Conservation (phyloP, 768 basidiomycete genomes). For the Trametopsis cervina region DNA sequence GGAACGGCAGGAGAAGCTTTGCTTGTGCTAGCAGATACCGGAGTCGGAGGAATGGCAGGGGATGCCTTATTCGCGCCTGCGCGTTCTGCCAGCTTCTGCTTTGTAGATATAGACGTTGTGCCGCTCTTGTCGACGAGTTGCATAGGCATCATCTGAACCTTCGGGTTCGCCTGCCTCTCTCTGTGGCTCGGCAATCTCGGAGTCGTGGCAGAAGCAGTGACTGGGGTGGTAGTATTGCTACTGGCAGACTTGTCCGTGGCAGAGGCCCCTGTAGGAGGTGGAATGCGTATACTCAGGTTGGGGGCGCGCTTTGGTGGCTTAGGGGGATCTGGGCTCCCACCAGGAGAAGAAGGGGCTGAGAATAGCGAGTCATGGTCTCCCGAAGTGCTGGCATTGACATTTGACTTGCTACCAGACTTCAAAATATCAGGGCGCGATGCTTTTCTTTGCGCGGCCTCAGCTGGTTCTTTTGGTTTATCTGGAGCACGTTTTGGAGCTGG, state of each 20-base stretch:
- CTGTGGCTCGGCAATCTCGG: neutral
- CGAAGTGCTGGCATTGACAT: neutral
- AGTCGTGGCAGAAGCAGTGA: neutral
- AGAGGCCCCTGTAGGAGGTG: neutral
- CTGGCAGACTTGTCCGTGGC: neutral
- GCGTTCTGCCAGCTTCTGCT: neutral
- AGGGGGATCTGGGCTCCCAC: neutral
- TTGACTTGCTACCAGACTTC: too few species aligned
- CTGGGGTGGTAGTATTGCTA: neutral
- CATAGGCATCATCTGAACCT: slow-evolving; percentile 2
- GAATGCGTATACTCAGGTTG: too few species aligned
- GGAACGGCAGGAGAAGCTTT: neutral
- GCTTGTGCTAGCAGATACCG: neutral
- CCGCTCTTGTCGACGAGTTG: neutral
- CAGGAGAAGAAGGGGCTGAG: slow-evolving; percentile 17
- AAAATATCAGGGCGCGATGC: too few species aligned
- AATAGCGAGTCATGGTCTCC: slow-evolving; percentile 14
- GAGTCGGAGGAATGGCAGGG: neutral
- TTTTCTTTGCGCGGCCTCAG: too few species aligned
- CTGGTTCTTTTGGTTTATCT: too few species aligned
- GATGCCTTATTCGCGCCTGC: neutral
- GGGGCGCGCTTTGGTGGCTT: neutral
- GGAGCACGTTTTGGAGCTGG: too few species aligned
- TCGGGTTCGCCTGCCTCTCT: slow-evolving; percentile 7
- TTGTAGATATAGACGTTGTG: slow-evolving; percentile 6